A percentile compares a stretch with the other conserved stretches of the same genome.
Conservation (phyloP, 371 early-diverging fungal genomes). For the Fennellomyces sp. region DNA sequence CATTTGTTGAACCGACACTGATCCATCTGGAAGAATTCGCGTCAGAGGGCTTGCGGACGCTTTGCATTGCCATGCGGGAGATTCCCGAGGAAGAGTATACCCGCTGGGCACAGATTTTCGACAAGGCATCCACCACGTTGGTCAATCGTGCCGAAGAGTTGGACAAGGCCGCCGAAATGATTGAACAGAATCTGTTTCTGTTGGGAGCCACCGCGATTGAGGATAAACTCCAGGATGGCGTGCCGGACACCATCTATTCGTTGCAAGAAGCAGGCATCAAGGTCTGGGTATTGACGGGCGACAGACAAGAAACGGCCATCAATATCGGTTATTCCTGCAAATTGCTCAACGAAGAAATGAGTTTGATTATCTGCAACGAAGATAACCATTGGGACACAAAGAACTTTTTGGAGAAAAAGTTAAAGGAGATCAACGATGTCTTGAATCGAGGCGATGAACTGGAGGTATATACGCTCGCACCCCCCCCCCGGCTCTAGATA, state of each 20-base stretch:
- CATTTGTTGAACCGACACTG: conserved; percentile 78
- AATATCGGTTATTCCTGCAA: conserved; percentile 93
- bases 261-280: conserved; percentile 93
- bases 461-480: no score
- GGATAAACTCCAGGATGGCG: conserved; percentile 98
- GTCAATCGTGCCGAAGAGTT: conserved; percentile 86
- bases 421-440: conserved; percentile 67
- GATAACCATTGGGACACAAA: conserved; percentile 81
- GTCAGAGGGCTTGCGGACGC: conserved; percentile 89
- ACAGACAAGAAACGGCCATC: conserved; percentile 93
- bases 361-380: conserved; percentile 82
- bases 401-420: conserved; percentile 75
- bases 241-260: conserved; percentile 96
- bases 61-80: conserved; percentile 93
- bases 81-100: conserved; percentile 88
- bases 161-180: conserved; percentile 91
- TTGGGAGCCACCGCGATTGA: conserved; percentile 99
- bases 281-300: conserved; percentile 97
- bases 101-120: conserved; percentile 82
- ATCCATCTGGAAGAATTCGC: conserved; percentile 88
- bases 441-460: conserved; percentile 61
- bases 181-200: conserved; percentile 89
- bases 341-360: conserved; percentile 84
- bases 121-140: conserved; percentile 88
- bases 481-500: no score